Base-by-base conservation (phyloP, 495 filamentous ascomycete genomes). In the Bacidia rubella region DNA sequence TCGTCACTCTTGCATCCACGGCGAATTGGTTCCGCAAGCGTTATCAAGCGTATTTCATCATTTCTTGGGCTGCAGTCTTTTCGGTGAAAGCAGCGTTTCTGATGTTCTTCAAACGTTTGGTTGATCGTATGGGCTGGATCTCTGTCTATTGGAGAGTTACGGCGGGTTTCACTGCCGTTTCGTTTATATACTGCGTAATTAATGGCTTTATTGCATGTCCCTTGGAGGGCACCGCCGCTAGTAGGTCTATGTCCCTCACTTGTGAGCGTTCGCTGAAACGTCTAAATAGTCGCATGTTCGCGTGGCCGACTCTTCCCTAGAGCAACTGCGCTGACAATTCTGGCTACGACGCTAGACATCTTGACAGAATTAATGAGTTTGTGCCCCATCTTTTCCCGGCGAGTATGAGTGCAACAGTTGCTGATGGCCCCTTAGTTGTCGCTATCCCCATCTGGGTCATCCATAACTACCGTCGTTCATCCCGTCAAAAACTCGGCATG, bases 401-500 rank as follows among this genome's bases (percentile, higher is more conserved):
- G 41, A 44, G 21, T 23, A 32, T 3, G 24, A n/a, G n/a, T n/a
- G n/a, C n/a, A n/a, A n/a, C n/a, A n/a, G 10, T n/a, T 41, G 3
- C 49, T 51, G 22, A 51, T 32, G 5, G 32, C 49, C 38, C 40
- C 23, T 39, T 35, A 55, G 49, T 56, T 25, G 49, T 56, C 10
- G 22, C 29, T 21, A 51, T 56, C 27, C 54, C 54, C 11, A 51
- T 56, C n/a, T 25, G n/a, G 24, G 15, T 56, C 43, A 39, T 52
- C 20, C 43, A 32, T 29, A 44, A 44, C 25, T 51, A 52, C 49
- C 49, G 41, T 3, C 51, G 51, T 21, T 21, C 22, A 21, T 4
- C 25, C 19, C 49, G 49, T 40, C 54, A 56, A 39, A 56, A 56
- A 42, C 25, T 56, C 10, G 54, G 54, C 39, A 39, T 56, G n/a